Conservation (phyloP, 192 early-diverging fungal genomes). For the Coemansia sp. region DNA sequence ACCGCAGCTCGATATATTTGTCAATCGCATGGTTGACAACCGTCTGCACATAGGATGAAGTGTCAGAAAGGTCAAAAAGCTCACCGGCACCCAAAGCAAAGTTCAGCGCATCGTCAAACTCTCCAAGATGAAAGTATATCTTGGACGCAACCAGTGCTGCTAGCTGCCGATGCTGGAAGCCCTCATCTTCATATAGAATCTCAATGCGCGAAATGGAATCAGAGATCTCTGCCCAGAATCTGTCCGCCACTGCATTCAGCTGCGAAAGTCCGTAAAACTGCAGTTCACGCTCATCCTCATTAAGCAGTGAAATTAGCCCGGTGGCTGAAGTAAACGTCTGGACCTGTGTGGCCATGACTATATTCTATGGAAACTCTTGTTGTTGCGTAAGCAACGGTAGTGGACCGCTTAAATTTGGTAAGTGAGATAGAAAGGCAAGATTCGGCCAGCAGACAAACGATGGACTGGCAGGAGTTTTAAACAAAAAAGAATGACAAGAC, state of each 20-base stretch:
- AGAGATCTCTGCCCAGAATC: slow-evolving; percentile 98
- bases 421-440: neutral
- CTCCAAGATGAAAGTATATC: slow-evolving; percentile 97
- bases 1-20: slow-evolving; percentile 85
- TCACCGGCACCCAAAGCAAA: slow-evolving; percentile 95
- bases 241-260: slow-evolving; percentile 84
- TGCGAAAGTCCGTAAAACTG: slow-evolving; percentile 91
- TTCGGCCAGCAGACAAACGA: neutral
- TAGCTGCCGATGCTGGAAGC: slow-evolving; percentile 80
- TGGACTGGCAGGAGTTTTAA: slow-evolving; percentile 1
- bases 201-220: slow-evolving; percentile 83
- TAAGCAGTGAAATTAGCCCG: slow-evolving; percentile 90
- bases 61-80: slow-evolving; percentile 78
- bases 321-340: slow-evolving; percentile 52
- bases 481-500: neutral
- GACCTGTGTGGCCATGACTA: slow-evolving; percentile 34
- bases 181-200: slow-evolving; percentile 88
- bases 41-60: slow-evolving; percentile 90
- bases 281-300: slow-evolving; percentile 88
- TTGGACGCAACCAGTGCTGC: slow-evolving; percentile 97
- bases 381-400: neutral
- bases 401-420: neutral
- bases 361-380: neutral
- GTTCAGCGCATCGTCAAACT: slow-evolving; percentile 89
- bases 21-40: slow-evolving; percentile 87